These are phyloP conservation scores for Hemisphaericaspora nanyangensis DNA, from an alignment of 805 yeast species.

Conservation along the genomic window DNA sequence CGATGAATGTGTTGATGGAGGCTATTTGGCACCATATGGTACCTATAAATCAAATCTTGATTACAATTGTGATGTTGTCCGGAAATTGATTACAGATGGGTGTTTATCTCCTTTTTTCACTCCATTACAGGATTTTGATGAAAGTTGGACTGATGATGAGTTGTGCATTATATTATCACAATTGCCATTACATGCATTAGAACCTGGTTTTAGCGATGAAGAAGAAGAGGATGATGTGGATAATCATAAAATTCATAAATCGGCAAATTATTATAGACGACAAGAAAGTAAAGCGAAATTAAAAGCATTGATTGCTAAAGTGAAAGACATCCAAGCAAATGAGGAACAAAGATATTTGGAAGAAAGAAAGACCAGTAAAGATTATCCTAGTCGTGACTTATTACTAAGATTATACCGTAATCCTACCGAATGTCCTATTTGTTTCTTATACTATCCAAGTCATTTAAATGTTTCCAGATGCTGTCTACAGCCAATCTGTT, in stretches of 20 bases:
- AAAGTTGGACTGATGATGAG: slow-evolving; percentile 67
- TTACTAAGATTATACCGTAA: slow-evolving; percentile 59
- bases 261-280: slow-evolving; percentile 43
- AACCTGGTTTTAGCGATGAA: slow-evolving; percentile 46
- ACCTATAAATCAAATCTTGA: slow-evolving; percentile 76
- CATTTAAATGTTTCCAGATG: slow-evolving; percentile 78
- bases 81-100: slow-evolving; percentile 63
- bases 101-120: slow-evolving; percentile 85
- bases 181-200: slow-evolving; percentile 54
- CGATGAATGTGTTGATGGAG: slow-evolving; percentile 86
- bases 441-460: slow-evolving; percentile 82
- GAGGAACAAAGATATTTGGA: slow-evolving; percentile 34
- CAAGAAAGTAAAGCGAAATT: slow-evolving; percentile 46
- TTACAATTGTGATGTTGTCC: slow-evolving; percentile 70
- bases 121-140: slow-evolving; percentile 79
- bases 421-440: slow-evolving; percentile 88
- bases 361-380: slow-evolving; percentile 18
- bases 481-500: slow-evolving; percentile 89
- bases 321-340: slow-evolving; percentile 27
- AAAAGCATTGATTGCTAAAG: slow-evolving; percentile 31
- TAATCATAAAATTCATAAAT: slow-evolving; percentile 54
- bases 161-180: slow-evolving; percentile 47
- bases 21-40: slow-evolving; percentile 88
- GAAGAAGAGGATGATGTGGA: slow-evolving; percentile 60
- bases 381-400: slow-evolving; percentile 41